phyloP scores from a whole-genome alignment of 768 basidiomycete genomes.

The Tulasnella sp. region DNA sequence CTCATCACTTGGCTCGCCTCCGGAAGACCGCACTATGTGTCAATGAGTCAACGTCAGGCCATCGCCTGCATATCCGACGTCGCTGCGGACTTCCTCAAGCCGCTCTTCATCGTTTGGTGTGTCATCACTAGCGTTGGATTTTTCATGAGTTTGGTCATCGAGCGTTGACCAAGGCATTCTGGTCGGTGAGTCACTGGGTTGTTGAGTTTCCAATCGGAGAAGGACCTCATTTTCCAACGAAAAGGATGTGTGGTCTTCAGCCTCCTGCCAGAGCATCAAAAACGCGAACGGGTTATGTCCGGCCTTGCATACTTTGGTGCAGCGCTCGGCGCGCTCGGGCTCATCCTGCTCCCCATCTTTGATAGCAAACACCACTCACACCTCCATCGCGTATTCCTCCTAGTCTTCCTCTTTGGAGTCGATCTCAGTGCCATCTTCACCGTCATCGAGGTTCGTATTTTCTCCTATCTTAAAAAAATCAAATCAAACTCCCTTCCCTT shows the following conservation, averaged over 20 bases:
- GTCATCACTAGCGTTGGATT: slow-evolving; percentile 52
- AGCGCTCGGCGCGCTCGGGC: slow-evolving; percentile 49
- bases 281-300: slow-evolving; percentile 43
- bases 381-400: slow-evolving; percentile 49
- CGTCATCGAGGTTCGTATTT: slow-evolving; percentile 44
- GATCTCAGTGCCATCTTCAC: slow-evolving; percentile 65
- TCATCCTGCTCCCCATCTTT: slow-evolving; percentile 59
- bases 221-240: background rate
- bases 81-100: slow-evolving; percentile 62
- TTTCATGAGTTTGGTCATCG: slow-evolving; percentile 45
- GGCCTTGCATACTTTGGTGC: slow-evolving; percentile 50
- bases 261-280: slow-evolving; percentile 48
- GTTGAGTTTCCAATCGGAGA: background rate
- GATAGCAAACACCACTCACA: slow-evolving; percentile 47
- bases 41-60: slow-evolving; percentile 12
- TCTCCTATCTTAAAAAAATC: too few relatives aligned
- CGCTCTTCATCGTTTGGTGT: slow-evolving; percentile 59
- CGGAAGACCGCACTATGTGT: slow-evolving; percentile 45
- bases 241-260: slow-evolving; percentile 25
- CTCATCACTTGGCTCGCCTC: slow-evolving; percentile 58
- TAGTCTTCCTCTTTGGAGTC: slow-evolving; percentile 65
- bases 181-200: slow-evolving; percentile 27
- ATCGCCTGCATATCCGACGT: slow-evolving; percentile 65
- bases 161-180: slow-evolving; percentile 53
- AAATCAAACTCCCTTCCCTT: background rate